phyloP scores from a whole-genome alignment of 2,329 filamentous ascomycete species.

The Thermothelomyces thermophilus region DNA sequence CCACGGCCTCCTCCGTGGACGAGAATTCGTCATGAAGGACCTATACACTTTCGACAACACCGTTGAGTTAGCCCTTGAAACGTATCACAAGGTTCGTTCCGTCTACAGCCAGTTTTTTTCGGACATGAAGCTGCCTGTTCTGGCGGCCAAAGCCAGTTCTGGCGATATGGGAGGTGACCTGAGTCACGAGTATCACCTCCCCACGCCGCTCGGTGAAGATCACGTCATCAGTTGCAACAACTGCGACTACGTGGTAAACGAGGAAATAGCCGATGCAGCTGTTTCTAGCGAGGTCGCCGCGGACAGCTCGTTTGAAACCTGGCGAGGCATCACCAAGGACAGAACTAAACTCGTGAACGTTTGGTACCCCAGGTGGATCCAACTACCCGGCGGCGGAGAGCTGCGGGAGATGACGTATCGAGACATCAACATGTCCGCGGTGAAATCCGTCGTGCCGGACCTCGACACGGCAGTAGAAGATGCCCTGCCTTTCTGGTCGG shows the following conservation, averaged over 20 bases:
- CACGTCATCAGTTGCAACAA: conserved; percentile 66
- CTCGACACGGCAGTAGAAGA: conserved; percentile 66
- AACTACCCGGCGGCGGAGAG: conserved; percentile 12
- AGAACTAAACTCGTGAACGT: conserved; percentile 61
- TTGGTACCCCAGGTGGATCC: conserved; percentile 48
- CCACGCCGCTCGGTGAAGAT: conserved; percentile 76
- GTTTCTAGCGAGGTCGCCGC: conserved; percentile 7
- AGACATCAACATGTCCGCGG: conserved; percentile 46
- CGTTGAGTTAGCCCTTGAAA: conserved; percentile 61
- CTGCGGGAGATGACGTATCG: conserved; percentile 24
- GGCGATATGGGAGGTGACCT: conserved; percentile 92
- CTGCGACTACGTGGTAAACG: conserved; percentile 77
- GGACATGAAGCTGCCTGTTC: conserved; percentile 73
- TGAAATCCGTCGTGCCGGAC: conserved; percentile 60
- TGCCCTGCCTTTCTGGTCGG: conserved; percentile 46
- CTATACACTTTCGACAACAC: conserved; percentile 88
- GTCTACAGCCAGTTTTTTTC: conserved; percentile 74
- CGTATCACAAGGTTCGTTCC: conserved; percentile 66
- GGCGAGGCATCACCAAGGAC: conserved; percentile 63
- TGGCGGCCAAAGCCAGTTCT: conserved; percentile 84
- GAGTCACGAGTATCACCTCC: conserved; percentile 92
- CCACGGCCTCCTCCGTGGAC: conserved; percentile 77
- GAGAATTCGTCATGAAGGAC: conserved; percentile 98
- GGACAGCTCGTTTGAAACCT: conserved; percentile 33
- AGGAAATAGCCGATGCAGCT: conserved; percentile 63